Evolutionary conservation across 805 yeast species (phyloP), one percentile per base, ranked within the genome.

Genomic region (Saccharomyces mikatae): DNA sequence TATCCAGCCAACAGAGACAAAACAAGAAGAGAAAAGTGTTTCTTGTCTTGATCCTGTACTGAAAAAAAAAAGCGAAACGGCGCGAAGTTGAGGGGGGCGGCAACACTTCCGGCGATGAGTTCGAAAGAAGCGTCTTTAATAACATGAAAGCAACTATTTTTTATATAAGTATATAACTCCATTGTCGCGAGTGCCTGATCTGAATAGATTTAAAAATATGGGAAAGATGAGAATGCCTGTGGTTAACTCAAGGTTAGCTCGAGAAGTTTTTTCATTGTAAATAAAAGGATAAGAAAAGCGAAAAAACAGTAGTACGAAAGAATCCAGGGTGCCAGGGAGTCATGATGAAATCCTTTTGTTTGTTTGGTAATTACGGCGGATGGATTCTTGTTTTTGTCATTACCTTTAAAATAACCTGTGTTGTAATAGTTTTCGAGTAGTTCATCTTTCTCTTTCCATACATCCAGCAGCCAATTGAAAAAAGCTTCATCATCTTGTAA

Each of bases 391-490:
- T 5, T 30, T 21, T 29, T 21, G 17, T 11, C 21, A 9, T n/a
- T 9, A 22, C 30, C n/a, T 21, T 66, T 70, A 56, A 84, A 83
- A 2, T 73, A 57, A 8, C 90, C 89, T 14, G 73, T 71, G 11
- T 71, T 63, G 63, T 79, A 83, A 62, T 80, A 87, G 22, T 68
- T 65, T 22, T 78, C 82, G 81, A 91, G 75, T 50, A 84, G 66
- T 52, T 68, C 69, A 68, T 92, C 97, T 69, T 91, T 91, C 57
- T 80, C 83, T 17, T 71, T 63, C 97, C 97, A 91, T 8, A 79
- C 69, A 2, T 75, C 68, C 56, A 74, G 75, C 47, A 92, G 70
- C 98, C 98, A 91, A 27, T 77, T 71, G 53, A 84, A 88, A 63
- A 91, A 89, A 53, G 78, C 79, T n/a, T 71, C 74, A 6, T 65